Percentiles rank a stretch among this genome's conserved stretches.
Evolutionary conservation across 306 rosid genomes (phyloP).

Genomic region (Luffa aegyptiaca): DNA sequence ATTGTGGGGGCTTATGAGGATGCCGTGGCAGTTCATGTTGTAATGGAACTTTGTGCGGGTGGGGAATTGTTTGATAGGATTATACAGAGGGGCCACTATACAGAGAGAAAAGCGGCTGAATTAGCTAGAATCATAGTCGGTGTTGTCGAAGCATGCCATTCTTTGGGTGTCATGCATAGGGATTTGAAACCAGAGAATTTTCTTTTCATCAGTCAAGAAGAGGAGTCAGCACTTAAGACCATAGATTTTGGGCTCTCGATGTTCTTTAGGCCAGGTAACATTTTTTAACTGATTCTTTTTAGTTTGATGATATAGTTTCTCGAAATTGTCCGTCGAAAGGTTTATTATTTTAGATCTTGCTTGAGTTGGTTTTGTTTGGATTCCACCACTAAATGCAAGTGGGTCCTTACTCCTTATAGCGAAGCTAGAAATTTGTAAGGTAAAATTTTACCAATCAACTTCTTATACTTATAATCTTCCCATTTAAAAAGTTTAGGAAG

Average conservation of each 20-base stretch:
- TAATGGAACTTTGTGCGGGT: constrained; percentile 90
- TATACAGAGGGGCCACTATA: constrained; percentile 80
- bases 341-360: neutral
- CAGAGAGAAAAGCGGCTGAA: constrained; percentile 74
- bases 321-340: neutral
- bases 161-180: constrained; percentile 92
- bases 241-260: constrained; percentile 92
- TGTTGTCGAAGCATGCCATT: constrained; percentile 75
- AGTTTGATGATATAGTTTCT: neutral
- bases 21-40: constrained; percentile 75
- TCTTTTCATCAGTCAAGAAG: constrained; percentile 54
- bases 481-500: neutral
- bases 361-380: neutral
- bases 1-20: constrained; percentile 74
- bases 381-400: neutral
- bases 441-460: neutral
- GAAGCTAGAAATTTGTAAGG: neutral
- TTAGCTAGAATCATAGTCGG: constrained; percentile 68
- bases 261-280: constrained; percentile 81
- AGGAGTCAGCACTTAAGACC: constrained; percentile 69
- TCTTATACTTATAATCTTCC: neutral
- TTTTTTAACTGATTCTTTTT: neutral
- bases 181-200: constrained; percentile 95
- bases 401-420: neutral
- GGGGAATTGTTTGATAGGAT: constrained; percentile 91